These are phyloP conservation scores for Lodderomyces orthopsilosis DNA, from an alignment of 1,139 yeast genomes.

Conservation along the genomic window DNA sequence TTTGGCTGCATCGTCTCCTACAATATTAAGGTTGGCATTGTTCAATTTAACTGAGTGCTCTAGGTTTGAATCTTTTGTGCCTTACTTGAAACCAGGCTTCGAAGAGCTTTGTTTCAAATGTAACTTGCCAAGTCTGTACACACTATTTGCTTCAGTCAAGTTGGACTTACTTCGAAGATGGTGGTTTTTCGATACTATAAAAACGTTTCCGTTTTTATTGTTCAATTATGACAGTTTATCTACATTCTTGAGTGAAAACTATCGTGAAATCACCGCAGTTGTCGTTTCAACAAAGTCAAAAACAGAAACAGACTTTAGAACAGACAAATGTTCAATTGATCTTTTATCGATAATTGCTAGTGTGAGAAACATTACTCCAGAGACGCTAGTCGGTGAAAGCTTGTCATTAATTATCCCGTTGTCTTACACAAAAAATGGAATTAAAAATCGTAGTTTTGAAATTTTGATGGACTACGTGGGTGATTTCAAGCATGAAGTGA, in stretches of 20 bases:
- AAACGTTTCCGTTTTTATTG: conserved; percentile 37
- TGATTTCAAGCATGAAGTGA: conserved; percentile 16
- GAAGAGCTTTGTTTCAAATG: conserved; percentile 18
- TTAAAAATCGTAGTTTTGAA: conserved; percentile 34
- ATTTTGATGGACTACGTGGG: conserved; percentile 15
- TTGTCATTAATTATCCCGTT: conserved; percentile 41
- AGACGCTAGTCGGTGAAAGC: conserved; percentile 28
- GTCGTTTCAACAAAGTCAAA: conserved; percentile 21
- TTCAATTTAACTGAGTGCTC: conserved; percentile 44
- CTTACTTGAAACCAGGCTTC: conserved; percentile 29
- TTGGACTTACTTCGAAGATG: conserved; percentile 40
- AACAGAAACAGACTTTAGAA: background rate
- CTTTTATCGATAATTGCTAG: conserved; percentile 13
- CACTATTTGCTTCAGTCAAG: conserved; percentile 27
- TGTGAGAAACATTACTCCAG: conserved; percentile 14
- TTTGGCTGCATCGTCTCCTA: conserved; percentile 28
- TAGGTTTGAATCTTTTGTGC: conserved; percentile 27
- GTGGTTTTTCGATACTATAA: conserved; percentile 32
- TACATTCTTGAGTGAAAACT: conserved; percentile 28
- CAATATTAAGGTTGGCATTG: conserved; percentile 29
- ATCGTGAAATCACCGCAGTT: conserved; percentile 35
- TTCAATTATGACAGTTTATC: conserved; percentile 29
- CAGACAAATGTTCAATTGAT: background rate
- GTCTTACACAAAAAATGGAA: conserved; percentile 44
- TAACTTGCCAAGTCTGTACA: conserved; percentile 15